phyloP scores from a whole-genome alignment of 2,329 filamentous ascomycete genomes.

The Pseudogymnoascus pannorum region DNA sequence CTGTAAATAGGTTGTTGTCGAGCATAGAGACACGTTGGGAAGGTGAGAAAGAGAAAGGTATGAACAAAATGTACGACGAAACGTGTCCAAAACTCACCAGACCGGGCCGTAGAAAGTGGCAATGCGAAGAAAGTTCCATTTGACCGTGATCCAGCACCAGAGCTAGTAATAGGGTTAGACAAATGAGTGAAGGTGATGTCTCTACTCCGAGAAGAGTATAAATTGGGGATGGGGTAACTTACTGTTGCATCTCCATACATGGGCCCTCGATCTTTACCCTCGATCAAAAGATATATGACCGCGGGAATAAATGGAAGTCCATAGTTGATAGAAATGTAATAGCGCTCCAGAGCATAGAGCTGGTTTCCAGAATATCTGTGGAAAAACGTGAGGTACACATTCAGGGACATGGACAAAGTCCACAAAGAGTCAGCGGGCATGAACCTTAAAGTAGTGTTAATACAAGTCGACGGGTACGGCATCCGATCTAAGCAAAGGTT shows the following conservation, averaged over 20 bases:
- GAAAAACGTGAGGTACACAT: constrained; percentile 78
- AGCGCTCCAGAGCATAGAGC: constrained; percentile 61
- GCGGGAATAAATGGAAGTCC: constrained; percentile 65
- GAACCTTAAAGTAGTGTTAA: constrained; percentile 46
- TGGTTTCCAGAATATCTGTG: constrained; percentile 58
- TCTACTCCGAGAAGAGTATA: constrained; percentile 43
- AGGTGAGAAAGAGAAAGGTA: background rate
- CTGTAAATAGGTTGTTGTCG: background rate
- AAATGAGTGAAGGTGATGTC: background rate
- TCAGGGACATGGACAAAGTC: constrained; percentile 75
- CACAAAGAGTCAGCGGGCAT: constrained; percentile 69
- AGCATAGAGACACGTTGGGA: background rate
- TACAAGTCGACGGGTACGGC: background rate
- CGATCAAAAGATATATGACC: constrained; percentile 59
- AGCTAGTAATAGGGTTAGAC: constrained; percentile 37
- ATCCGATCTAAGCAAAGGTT: background rate
- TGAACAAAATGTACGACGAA: background rate
- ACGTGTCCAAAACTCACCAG: constrained; percentile 42
- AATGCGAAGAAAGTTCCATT: constrained; percentile 67
- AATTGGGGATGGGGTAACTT: constrained; percentile 17
- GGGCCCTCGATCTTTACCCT: constrained; percentile 40
- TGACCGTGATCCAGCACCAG: constrained; percentile 70
- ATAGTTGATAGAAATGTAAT: constrained; percentile 64
- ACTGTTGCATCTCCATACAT: constrained; percentile 53
- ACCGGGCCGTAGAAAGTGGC: constrained; percentile 67